Evolutionary conservation across 1,139 yeast species (phyloP), one percentile per base, ranked within the genome.

Genomic region (Yamadazyma dushanensis): DNA sequence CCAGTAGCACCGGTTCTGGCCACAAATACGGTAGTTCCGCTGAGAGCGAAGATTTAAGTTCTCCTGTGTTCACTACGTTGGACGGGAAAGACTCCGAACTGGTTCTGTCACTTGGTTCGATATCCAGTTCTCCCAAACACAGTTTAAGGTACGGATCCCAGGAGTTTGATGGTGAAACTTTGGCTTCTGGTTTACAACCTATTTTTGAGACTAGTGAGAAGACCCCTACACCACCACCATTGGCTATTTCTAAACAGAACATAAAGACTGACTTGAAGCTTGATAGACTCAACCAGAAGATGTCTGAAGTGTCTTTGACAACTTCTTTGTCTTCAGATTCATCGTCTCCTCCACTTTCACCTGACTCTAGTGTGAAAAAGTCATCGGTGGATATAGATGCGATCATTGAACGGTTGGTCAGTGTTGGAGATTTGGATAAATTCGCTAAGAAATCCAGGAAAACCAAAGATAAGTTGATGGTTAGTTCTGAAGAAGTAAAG

Each of bases 401-500:
- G 1, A 68, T 80, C 22, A 79, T 80, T 44, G 78, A 75, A 36
- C 68, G 70, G 37, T 61, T 80, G 38, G 61, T 80, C 22, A 73
- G 67, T 21, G 55, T 69, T 10, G 82, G 80, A 6, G 44, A 49
- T 46, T 29, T 25, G 9, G 53, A 51, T 16, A 59, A 57, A 35
- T 43, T 43, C 9, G 22, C 34, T 10, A 47, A 43, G 16, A 49
- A 47, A 21, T 38, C 59, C 1, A 72, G 38, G 73, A 69, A 47
- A 44, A 25, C 39, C 51, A 9, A 71, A 28, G 76, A 70, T 45
- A 63, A 68, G 38, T 61, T 74, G 39, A 66, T 73, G 15, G 47
- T 78, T 43, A 50, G 73, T 30, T 60, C 75, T 6, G 65, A 71
- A 45, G 92, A 84, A 53, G 34, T 85, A 39, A 77, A 78, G 48